A percentile compares a stretch with the other conserved stretches of the same genome.
Conservation (phyloP, 1,284 basidiomycete genomes). For the Kalmanozyma brasiliensis region DNA sequence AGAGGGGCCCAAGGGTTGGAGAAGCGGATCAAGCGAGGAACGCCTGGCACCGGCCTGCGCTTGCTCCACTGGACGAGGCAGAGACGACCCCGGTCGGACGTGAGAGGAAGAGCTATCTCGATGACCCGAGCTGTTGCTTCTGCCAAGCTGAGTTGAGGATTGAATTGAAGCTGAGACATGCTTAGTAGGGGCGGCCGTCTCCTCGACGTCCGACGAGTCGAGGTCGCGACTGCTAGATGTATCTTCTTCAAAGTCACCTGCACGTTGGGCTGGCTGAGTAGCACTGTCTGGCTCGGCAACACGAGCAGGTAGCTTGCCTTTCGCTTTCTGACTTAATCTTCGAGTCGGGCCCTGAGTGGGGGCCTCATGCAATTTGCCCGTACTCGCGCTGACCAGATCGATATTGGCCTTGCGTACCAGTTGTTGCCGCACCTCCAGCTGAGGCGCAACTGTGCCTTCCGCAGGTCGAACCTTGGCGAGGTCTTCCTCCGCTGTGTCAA, state of each 20-base stretch:
- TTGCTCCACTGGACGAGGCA: not conserved
- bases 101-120: conserved; percentile 1
- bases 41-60: conserved; percentile 4
- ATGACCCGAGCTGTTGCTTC: not conserved
- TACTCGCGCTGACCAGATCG: not conserved
- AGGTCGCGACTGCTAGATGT: conserved; percentile 46
- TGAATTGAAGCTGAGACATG: not conserved
- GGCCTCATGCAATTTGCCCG: not conserved
- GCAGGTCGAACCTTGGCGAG: not conserved
- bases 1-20: too few species aligned
- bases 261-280: conserved; percentile 7
- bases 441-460: not conserved
- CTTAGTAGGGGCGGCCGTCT: not conserved
- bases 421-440: not conserved
- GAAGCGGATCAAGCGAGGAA: too few species aligned
- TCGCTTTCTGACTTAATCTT: conserved; percentile 26
- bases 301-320: conserved; percentile 39
- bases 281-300: not conserved
- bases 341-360: conserved; percentile 5
- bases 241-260: conserved; percentile 48
- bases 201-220: conserved; percentile 31
- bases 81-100: not conserved
- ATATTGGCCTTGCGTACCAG: not conserved
- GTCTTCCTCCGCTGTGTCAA: conserved; percentile 1
- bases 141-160: not conserved